Conservation (phyloP, 257 asterid genomes). For the Rehmannia glutinosa region DNA sequence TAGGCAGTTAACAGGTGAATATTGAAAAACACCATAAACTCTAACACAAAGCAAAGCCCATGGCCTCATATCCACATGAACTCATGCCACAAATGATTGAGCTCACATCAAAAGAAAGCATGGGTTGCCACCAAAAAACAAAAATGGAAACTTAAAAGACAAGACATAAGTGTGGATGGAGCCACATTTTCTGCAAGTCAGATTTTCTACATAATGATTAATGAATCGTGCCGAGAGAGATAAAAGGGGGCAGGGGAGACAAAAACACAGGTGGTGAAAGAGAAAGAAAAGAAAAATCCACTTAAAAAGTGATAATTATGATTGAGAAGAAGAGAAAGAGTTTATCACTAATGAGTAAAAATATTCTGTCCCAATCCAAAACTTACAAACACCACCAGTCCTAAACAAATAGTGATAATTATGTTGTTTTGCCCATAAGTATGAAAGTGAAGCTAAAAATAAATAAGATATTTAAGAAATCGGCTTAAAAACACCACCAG, state of each 20-base stretch:
- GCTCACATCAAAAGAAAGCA: neutral
- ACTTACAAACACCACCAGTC: no score
- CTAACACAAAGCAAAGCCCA: no score
- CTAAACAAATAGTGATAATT: no score
- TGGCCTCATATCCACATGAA: neutral
- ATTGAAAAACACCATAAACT: neutral
- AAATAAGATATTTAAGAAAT: neutral
- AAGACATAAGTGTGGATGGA: neutral
- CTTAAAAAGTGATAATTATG: neutral
- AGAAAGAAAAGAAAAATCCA: neutral
- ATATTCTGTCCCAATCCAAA: neutral
- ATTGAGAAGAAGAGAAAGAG: neutral
- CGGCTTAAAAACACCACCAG: neutral
- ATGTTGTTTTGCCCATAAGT: no score
- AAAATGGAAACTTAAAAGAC: neutral
- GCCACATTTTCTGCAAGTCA: neutral
- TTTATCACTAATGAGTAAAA: neutral
- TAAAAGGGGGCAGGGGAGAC: neutral
- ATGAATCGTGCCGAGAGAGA: neutral
- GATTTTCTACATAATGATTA: no score
- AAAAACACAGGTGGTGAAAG: neutral
- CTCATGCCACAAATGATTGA: neutral
- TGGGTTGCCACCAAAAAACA: neutral
- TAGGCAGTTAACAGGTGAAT: conserved; percentile 1
- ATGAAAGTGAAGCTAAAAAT: neutral